A percentile compares a stretch with the other conserved stretches of the same genome.
Conservation (phyloP, 208 protist species). For the Ichthyophonus hoferi region DNA sequence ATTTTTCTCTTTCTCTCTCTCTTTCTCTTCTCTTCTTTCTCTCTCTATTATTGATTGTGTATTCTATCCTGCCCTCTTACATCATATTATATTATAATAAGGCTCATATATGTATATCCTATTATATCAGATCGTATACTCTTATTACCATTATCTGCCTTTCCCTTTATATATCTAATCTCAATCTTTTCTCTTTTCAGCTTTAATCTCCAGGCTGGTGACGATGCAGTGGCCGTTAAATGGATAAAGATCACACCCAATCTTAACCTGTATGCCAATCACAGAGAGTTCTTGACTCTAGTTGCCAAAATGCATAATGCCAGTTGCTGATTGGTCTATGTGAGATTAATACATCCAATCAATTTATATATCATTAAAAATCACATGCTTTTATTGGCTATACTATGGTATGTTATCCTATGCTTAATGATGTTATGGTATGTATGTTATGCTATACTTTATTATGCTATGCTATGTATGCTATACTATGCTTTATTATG, state of each 20-base stretch:
- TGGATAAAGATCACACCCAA: constrained; percentile 1
- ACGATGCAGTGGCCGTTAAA: not conserved
- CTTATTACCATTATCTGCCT: not conserved
- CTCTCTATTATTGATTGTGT: not conserved
- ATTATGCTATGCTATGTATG: no score
- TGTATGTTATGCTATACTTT: no score
- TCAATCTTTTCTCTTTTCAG: not conserved
- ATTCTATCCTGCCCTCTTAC: not conserved
- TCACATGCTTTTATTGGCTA: no score
- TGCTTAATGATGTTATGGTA: no score
- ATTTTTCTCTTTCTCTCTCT: not conserved
- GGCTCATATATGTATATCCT: no score
- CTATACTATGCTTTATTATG: no score
- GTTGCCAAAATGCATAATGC: not conserved
- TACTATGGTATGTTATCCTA: no score
- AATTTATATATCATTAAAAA: no score
- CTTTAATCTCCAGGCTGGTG: not conserved
- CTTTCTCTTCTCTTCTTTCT: not conserved
- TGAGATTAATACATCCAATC: no score
- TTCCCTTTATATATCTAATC: not conserved
- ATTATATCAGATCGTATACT: no score
- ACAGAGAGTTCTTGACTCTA: not conserved
- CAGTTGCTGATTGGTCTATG: no score
- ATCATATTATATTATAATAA: no score
- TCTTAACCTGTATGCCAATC: constrained; percentile 41